Evolutionary conservation across 495 filamentous ascomycete species (phyloP).

Genomic region (Collariella sp.): DNA sequence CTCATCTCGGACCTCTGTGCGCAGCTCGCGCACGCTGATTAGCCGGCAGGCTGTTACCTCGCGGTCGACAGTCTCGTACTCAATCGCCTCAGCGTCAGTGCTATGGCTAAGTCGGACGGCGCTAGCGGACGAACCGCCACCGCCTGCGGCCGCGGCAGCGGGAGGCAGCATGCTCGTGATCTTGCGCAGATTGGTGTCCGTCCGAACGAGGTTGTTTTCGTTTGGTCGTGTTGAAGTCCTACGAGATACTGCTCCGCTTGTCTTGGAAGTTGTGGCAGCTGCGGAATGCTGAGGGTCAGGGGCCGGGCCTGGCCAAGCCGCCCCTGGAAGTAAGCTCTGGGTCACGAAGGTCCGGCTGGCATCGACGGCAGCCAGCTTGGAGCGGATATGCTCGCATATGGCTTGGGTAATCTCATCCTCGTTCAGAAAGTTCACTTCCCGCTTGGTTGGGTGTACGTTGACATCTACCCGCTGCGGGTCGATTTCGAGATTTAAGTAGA

Average conservation of each 20-base stretch:
- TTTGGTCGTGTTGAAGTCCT: slow-evolving; percentile 53
- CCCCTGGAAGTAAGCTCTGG: slow-evolving; percentile 76
- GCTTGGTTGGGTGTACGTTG: slow-evolving; percentile 95
- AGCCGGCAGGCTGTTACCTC: slow-evolving; percentile 57
- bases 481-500: slow-evolving; percentile 88
- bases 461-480: slow-evolving; percentile 92
- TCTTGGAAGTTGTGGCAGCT: slow-evolving; percentile 28
- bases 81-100: slow-evolving; percentile 20
- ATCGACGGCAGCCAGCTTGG: slow-evolving; percentile 79
- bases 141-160: slow-evolving; percentile 15
- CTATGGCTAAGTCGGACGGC: neutral
- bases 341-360: slow-evolving; percentile 91
- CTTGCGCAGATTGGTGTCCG: slow-evolving; percentile 82
- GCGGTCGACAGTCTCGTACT: slow-evolving; percentile 64
- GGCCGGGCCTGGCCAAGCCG: slow-evolving; percentile 33
- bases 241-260: slow-evolving; percentile 28
- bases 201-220: slow-evolving; percentile 85
- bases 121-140: neutral
- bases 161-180: slow-evolving; percentile 88
- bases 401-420: slow-evolving; percentile 93
- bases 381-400: slow-evolving; percentile 72
- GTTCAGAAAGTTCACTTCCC: slow-evolving; percentile 96
- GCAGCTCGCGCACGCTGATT: slow-evolving; percentile 75
- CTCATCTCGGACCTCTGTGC: slow-evolving; percentile 65
- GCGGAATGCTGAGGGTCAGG: slow-evolving; percentile 26